Percentiles rank a stretch among this genome's conserved stretches.
Conservation (phyloP, 2,329 filamentous ascomycete genomes). For the Trichoderma simmonsii region DNA sequence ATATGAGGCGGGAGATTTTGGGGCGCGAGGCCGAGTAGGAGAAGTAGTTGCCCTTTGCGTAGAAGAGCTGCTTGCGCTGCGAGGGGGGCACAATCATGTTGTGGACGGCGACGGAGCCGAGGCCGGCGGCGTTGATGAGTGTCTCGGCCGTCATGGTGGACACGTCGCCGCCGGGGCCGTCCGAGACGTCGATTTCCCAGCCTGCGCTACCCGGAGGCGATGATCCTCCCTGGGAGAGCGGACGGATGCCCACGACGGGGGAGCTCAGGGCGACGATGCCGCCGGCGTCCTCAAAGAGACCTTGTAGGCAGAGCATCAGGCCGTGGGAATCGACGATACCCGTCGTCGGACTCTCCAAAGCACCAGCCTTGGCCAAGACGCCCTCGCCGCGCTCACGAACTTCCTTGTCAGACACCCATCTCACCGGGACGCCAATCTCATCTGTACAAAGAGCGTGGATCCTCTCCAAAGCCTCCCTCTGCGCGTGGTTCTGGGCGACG, state of each 20-base stretch:
- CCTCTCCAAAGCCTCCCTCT: conserved; percentile 60
- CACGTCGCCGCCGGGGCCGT: conserved; percentile 44
- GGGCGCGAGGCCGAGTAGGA: conserved; percentile 69
- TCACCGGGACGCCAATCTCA: conserved; percentile 60
- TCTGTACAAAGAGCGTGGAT: conserved; percentile 46
- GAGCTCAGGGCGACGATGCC: conserved; percentile 71
- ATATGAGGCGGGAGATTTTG: conserved; percentile 69
- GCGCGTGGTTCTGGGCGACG: conserved; percentile 74
- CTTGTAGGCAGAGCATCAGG: conserved; percentile 77
- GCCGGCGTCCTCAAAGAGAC: conserved; percentile 71
- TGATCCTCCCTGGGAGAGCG: conserved; percentile 34
- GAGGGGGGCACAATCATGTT: conserved; percentile 72
- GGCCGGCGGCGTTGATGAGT: conserved; percentile 81
- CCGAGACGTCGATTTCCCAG: conserved; percentile 64
- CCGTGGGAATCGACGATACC: conserved; percentile 88
- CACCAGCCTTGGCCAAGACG: conserved; percentile 67
- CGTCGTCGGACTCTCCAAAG: conserved; percentile 80
- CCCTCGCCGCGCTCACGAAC: conserved; percentile 66
- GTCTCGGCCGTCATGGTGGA: conserved; percentile 68
- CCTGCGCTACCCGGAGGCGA: conserved; percentile 51
- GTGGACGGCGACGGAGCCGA: conserved; percentile 70
- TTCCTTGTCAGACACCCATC: conserved; percentile 64
- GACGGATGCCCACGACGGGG: conserved; percentile 58
- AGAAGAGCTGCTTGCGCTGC: conserved; percentile 62
- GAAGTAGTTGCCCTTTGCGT: conserved; percentile 95